Percentiles rank a stretch among this genome's conserved stretches.
Conservation (phyloP, 75 land plant species). For the Cunninghamia lanceolata region DNA sequence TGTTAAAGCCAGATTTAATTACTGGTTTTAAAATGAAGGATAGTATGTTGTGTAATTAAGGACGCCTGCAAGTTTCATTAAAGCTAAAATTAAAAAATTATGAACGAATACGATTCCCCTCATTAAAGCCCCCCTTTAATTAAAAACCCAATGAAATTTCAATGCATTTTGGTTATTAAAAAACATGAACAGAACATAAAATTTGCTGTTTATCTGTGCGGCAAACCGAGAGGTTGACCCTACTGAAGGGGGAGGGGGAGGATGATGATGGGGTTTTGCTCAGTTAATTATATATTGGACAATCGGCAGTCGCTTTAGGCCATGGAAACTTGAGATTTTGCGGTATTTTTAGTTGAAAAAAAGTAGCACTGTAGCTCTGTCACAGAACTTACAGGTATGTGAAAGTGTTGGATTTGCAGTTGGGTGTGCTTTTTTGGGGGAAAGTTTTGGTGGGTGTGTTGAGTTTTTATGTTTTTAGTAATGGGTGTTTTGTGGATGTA, state of each 20-base stretch:
- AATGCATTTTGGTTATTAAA: background rate
- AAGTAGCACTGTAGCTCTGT: background rate
- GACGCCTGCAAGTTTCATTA: conserved; percentile 4
- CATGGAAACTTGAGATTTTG: background rate
- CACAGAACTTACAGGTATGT: background rate
- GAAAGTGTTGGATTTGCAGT: background rate
- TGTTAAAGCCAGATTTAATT: conserved; percentile 1
- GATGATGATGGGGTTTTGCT: background rate
- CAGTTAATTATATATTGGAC: background rate
- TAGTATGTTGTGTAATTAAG: background rate
- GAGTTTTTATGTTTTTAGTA: background rate
- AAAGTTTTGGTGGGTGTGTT: background rate
- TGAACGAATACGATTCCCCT: conserved; percentile 8
- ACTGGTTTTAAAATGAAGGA: background rate
- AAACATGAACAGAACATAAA: background rate
- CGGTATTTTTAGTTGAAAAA: background rate
- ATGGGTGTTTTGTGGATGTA: background rate
- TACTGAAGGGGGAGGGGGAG: background rate
- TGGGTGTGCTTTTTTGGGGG: background rate
- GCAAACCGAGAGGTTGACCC: background rate
- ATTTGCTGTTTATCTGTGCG: background rate
- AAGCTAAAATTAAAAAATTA: background rate
- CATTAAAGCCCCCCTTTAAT: conserved; percentile 4
- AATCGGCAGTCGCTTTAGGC: background rate
- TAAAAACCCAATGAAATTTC: background rate